Conservation (phyloP, 78 protist genomes). For the Diacronema lutheri region DNA sequence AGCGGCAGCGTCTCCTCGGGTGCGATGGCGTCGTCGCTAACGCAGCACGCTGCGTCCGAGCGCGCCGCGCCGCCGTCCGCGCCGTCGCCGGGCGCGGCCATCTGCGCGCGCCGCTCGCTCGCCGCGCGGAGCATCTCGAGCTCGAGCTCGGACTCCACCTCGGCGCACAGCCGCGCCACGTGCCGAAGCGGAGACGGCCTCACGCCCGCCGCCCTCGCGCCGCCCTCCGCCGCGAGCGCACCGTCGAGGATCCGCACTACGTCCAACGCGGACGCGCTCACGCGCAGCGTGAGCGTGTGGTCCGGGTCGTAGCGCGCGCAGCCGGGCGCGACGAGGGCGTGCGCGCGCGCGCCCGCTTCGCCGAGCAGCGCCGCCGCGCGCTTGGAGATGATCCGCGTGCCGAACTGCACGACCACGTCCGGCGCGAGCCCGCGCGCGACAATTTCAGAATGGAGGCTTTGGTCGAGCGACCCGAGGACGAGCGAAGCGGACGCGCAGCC, state of each 20-base stretch:
- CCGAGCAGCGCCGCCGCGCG: not conserved
- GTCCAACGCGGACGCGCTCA: not conserved
- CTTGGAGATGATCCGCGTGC: conserved; percentile 26
- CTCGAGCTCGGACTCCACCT: too few relatives aligned
- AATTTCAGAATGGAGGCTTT: not conserved
- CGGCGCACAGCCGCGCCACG: too few relatives aligned
- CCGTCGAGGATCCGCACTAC: not conserved
- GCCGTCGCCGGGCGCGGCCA: too few relatives aligned
- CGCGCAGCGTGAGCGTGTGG: not conserved
- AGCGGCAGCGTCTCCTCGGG: too few relatives aligned
- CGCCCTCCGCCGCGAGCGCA: too few relatives aligned
- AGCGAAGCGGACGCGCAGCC: not conserved
- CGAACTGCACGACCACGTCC: conserved; percentile 21
- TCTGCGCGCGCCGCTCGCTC: too few relatives aligned
- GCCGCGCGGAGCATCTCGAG: too few relatives aligned
- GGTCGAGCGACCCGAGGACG: not conserved
- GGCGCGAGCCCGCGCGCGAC: not conserved
- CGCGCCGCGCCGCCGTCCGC: too few relatives aligned
- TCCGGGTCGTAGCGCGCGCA: conserved; percentile 4
- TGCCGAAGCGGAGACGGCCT: too few relatives aligned
- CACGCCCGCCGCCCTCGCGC: not conserved
- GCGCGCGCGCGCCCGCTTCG: not conserved
- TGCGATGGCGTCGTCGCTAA: too few relatives aligned
- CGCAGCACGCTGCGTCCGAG: too few relatives aligned
- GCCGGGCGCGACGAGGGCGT: not conserved